Evolutionary conservation across 2,329 filamentous ascomycete species (phyloP), one percentile per base, ranked within the genome.

Genomic region (Cucurbitaria berberidis): DNA sequence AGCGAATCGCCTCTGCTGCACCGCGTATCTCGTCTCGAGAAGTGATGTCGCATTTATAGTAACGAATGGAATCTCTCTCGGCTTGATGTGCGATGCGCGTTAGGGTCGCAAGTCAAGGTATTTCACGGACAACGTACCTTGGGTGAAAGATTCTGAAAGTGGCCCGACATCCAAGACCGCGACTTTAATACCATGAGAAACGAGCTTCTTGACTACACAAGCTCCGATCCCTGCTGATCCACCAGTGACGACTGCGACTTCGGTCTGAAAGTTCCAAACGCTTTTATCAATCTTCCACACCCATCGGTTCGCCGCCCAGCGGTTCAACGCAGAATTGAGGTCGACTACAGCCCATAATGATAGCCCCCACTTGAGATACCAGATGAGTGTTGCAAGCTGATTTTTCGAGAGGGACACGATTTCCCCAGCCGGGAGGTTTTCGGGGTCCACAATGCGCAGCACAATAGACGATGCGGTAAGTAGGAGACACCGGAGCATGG

Each of bases 251-350:
- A 75, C 69, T 16, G 71, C 72, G 1, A 75, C 42, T 45, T 76
- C 72, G 4, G 58, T 52, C 22, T 59, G 50, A 70, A 68, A 74
- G 13, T 67, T 42, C 72, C 73, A 74, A 2, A 36, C 40, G 24
- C 48, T 62, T 43, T 62, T 65, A 43, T 72, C 67, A 35, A 63
- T 60, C 16, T 48, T 66, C 57, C 75, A 69, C 7, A 68, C 55
- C 74, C 77, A 80, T 53, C 75, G 74, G 62, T 78, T 73, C 44
- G 68, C 63, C 5, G 73, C 72, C 66, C 66, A 70, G 18, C 55
- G 54, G 49, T 67, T 74, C 13, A 74, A 55, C 9, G 58, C 18
- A 6, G 59, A 59, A 45, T 75, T 74, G 22, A 62, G 35, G 35
- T 72, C 66, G 13, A 57, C 32, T 18, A 68, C 19, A 11, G 71